These are phyloP conservation scores for Drosera capensis DNA, from an alignment of 148 eudicot species.

Conservation along the genomic window DNA sequence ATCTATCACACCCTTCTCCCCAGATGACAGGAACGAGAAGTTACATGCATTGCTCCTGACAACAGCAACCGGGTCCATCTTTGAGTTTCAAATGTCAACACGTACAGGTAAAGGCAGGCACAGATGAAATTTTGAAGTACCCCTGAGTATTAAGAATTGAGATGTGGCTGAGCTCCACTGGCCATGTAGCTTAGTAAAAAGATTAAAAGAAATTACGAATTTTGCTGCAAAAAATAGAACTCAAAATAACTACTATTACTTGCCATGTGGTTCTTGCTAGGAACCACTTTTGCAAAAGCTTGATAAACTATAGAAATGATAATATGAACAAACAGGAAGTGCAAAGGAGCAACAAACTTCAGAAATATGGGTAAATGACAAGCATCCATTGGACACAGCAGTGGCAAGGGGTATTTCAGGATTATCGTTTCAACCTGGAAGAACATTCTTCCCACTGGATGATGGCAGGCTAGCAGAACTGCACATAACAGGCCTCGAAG, in stretches of 20 bases:
- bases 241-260: no score
- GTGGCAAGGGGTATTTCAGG: constrained; percentile 58
- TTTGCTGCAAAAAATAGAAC: no score
- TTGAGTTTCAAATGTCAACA: constrained; percentile 41
- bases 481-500: constrained; percentile 57
- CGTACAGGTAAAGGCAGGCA: constrained; percentile 28
- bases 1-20: constrained; percentile 36
- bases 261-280: no score
- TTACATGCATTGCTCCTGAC: constrained; percentile 39
- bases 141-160: no score
- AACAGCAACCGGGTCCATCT: constrained; percentile 44
- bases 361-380: constrained; percentile 45
- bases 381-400: constrained; percentile 53
- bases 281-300: not conserved
- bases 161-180: no score
- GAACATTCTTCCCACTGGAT: constrained; percentile 48
- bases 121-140: not conserved
- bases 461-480: constrained; percentile 81
- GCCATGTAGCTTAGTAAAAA: no score
- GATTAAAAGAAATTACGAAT: no score
- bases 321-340: constrained; percentile 16
- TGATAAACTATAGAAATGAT: not conserved
- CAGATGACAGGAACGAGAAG: constrained; percentile 33
- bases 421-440: constrained; percentile 38
- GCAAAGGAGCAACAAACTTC: constrained; percentile 16